phyloP scores from a whole-genome alignment of 2,329 filamentous ascomycete species.

The Colletotrichum viniferum region DNA sequence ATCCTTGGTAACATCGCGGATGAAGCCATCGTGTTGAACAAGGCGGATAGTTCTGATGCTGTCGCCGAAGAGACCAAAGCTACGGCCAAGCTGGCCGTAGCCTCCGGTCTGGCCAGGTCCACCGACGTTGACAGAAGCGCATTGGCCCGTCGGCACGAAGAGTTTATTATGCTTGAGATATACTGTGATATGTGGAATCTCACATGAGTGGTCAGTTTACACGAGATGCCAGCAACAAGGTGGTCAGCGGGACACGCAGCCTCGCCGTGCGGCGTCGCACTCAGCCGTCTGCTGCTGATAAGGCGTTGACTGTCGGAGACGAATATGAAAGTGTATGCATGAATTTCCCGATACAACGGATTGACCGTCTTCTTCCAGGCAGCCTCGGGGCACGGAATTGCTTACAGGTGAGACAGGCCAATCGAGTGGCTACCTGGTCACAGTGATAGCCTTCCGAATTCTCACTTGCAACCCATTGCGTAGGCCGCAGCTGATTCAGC shows the following conservation, averaged over 20 bases:
- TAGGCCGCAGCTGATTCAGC: background rate
- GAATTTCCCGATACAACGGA: background rate
- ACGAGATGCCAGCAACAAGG: background rate
- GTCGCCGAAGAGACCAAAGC: conserved; percentile 59
- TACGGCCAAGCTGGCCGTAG: conserved; percentile 50
- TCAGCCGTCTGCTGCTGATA: background rate
- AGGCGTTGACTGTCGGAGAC: background rate
- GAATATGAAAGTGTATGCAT: background rate
- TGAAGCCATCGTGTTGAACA: conserved; percentile 48
- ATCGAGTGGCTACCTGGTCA: background rate
- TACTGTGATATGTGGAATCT: background rate
- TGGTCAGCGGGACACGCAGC: background rate
- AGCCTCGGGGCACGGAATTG: background rate
- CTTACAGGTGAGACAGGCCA: background rate
- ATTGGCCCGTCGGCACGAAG: conserved; percentile 52
- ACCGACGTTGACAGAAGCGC: conserved; percentile 47
- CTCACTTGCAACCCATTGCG: background rate
- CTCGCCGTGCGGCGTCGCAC: background rate
- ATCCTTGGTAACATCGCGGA: conserved; percentile 49
- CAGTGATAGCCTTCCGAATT: background rate
- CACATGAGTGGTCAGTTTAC: background rate
- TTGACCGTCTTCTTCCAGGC: background rate
- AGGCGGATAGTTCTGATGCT: conserved; percentile 53
- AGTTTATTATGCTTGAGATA: conserved; percentile 43
- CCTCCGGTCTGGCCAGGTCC: conserved; percentile 54